Evolutionary conservation across 2,329 filamentous ascomycete species (phyloP).

Genomic region (Stromatinia cepivora): DNA sequence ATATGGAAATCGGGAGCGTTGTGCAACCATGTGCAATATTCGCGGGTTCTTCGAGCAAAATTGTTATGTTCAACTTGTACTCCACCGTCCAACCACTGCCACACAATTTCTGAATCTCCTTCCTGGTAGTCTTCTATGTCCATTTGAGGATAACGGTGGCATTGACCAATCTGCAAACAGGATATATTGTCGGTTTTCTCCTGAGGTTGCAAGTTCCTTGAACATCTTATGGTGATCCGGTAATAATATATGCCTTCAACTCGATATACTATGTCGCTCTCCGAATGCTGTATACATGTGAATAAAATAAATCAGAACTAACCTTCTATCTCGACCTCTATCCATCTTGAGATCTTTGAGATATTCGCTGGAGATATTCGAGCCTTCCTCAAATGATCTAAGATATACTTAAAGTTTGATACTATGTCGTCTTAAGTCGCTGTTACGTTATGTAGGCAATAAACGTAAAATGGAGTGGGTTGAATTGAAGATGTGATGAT

Average conservation of each 20-base stretch:
- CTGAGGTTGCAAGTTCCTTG: background rate
- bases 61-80: background rate
- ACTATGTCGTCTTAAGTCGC: slow-evolving; percentile 11
- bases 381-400: background rate
- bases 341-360: slow-evolving; percentile 6
- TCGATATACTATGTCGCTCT: background rate
- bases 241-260: background rate
- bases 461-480: background rate
- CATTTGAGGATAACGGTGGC: background rate
- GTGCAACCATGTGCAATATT: slow-evolving; percentile 6
- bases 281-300: slow-evolving; percentile 11
- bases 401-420: background rate
- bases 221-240: background rate
- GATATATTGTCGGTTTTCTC: background rate
- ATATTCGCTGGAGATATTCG: background rate
- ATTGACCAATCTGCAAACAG: background rate
- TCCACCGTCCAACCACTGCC: background rate
- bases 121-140: background rate
- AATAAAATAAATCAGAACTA: slow-evolving; percentile 30
- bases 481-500: slow-evolving; percentile 20
- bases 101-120: background rate
- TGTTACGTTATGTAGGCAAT: background rate
- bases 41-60: slow-evolving; percentile 3
- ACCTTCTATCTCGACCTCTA: slow-evolving; percentile 45
- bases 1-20: slow-evolving; percentile 5